These are phyloP conservation scores for Venturia effusa DNA, from an alignment of 2,329 filamentous ascomycete species.

Conservation along the genomic window DNA sequence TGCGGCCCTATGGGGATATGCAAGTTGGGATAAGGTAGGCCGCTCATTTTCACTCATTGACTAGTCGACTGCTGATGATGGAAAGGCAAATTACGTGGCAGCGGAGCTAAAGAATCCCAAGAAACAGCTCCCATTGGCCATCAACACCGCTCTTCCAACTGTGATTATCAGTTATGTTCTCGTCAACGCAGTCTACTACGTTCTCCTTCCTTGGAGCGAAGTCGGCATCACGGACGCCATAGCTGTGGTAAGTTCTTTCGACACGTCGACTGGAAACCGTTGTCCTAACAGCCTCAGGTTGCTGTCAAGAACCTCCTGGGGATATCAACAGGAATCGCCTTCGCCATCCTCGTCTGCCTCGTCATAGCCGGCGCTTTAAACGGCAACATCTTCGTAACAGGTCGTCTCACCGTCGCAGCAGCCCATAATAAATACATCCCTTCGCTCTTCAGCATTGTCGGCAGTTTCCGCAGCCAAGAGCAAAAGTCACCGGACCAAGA, in stretches of 20 bases:
- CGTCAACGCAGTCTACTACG: slow-evolving; percentile 52
- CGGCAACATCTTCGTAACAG: slow-evolving; percentile 51
- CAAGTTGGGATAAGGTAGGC: slow-evolving; percentile 54
- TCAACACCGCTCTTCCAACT: slow-evolving; percentile 50
- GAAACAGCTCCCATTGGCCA: slow-evolving; percentile 43
- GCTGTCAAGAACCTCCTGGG: slow-evolving; percentile 41
- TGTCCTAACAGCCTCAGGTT: slow-evolving; percentile 40
- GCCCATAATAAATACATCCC: slow-evolving; percentile 26
- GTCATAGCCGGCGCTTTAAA: slow-evolving; percentile 52
- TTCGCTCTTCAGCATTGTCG: slow-evolving; percentile 21
- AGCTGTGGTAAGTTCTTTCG: slow-evolving; percentile 41
- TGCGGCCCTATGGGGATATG: slow-evolving; percentile 53
- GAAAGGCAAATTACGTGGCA: slow-evolving; percentile 27
- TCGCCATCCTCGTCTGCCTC: slow-evolving; percentile 47
- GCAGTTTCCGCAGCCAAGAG: slow-evolving; percentile 10
- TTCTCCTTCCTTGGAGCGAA: slow-evolving; percentile 49
- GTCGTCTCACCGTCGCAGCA: slow-evolving; percentile 51
- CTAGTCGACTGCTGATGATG: slow-evolving; percentile 17
- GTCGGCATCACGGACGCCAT: slow-evolving; percentile 51
- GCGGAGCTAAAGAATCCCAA: slow-evolving; percentile 26
- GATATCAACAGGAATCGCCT: slow-evolving; percentile 39
- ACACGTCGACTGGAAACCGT: slow-evolving; percentile 11
- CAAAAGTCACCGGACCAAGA: neutral
- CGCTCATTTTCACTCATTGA: slow-evolving; percentile 11
- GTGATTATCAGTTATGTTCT: slow-evolving; percentile 50